Base-by-base conservation (phyloP, 2,329 filamentous ascomycete species). In the Colletotrichum limetticola region DNA sequence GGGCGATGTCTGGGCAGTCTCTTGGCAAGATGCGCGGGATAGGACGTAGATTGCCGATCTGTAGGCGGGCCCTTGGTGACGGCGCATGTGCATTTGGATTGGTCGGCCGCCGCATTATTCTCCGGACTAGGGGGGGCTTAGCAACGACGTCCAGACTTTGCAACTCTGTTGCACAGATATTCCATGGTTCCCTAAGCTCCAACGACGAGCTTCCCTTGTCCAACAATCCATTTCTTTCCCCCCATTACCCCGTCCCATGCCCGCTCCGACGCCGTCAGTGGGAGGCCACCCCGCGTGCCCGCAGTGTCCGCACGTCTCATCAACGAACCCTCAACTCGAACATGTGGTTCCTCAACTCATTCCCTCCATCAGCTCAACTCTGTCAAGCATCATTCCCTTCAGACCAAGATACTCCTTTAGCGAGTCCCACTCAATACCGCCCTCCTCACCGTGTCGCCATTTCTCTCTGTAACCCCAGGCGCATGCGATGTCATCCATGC, bases 391-490 rank as follows among this genome's bases (percentile, higher is more conserved):
- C 96, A 98, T 98, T 32, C 94, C 93, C 79, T 93, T 92, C 78
- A 93, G 88, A 49, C 94, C 91, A 77, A 95, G 91, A 83, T 95
- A 97, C 83, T 98, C 94, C 76, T 92, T 91, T 75, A 99, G 85
- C 37, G 89, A 90, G 77, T 97, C 93, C 94, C 97, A 99, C 75
- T 98, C 96, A 66, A 91, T 88, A 0, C 97, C 96, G 76, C 95
- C 93, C 83, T 99, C 97, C 80, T 98, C 95, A 1, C 97, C 97
- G 79, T 94, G 90, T 80, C 92, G 91, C 85, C 90, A 92, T 32
- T 86, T 83, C 80, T 98, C 94, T 78, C 93, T 92, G 83, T 98
- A 99, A 0, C 97, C 97, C 94, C 97, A 99, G 0, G 94, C 93
- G 76, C 92, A 90, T 1, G 95, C 95, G 70, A 99, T 90, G 79